phyloP scores from a whole-genome alignment of 2,329 filamentous ascomycete species.

The Xylariales sp. region DNA sequence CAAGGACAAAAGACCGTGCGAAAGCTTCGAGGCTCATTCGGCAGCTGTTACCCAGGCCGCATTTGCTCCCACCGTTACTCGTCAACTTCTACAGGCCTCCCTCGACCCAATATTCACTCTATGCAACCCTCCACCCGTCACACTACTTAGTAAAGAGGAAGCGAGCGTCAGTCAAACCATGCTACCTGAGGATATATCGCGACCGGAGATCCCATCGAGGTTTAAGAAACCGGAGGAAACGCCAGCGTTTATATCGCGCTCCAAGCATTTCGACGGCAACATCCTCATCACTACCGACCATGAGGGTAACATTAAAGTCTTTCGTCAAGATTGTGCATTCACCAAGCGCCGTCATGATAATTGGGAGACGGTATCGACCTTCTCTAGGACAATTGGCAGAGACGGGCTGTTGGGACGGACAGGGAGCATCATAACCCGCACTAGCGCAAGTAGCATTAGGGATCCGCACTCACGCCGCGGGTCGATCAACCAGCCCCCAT shows the following conservation, averaged over 20 bases:
- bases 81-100: constrained; percentile 71
- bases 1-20: constrained; percentile 75
- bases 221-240: constrained; percentile 57
- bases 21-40: constrained; percentile 87
- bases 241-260: constrained; percentile 72
- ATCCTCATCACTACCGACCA: constrained; percentile 92
- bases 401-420: constrained; percentile 55
- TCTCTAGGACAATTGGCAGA: constrained; percentile 64
- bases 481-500: constrained; percentile 43
- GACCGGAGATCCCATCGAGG: constrained; percentile 19
- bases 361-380: constrained; percentile 73
- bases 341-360: constrained; percentile 70
- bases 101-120: constrained; percentile 94
- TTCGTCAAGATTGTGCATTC: constrained; percentile 89
- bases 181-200: constrained; percentile 29
- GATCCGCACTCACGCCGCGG: constrained; percentile 45
- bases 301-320: constrained; percentile 85
- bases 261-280: constrained; percentile 73
- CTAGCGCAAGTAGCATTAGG: constrained; percentile 42
- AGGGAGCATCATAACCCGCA: constrained; percentile 51
- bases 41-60: constrained; percentile 86
- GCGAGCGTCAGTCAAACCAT: constrained; percentile 37
- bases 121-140: constrained; percentile 91
- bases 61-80: constrained; percentile 74
- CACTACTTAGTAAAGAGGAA: constrained; percentile 70